phyloP scores from a whole-genome alignment of 2,329 filamentous ascomycete species.

The Aspergillus vadensis region DNA sequence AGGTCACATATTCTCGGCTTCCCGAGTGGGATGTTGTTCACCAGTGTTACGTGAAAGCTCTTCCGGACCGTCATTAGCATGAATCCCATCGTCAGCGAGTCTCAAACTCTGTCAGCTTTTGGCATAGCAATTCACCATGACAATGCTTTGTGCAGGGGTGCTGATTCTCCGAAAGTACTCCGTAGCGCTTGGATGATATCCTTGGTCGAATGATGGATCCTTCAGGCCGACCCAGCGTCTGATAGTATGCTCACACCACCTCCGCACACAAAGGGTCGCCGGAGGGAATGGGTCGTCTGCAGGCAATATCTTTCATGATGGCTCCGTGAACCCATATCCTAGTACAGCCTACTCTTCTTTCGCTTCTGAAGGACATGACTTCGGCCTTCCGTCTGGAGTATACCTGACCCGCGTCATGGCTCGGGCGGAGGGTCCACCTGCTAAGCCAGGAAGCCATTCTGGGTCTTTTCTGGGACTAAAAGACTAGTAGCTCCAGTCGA shows the following conservation, averaged over 20 bases:
- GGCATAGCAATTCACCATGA: neutral
- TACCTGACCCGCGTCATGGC: neutral
- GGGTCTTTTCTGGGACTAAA: neutral
- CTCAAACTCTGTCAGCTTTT: neutral
- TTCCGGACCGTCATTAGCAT: neutral
- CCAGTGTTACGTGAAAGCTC: neutral
- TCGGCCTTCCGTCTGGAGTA: neutral
- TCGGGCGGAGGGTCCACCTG: neutral
- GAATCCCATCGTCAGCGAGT: neutral
- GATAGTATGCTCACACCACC: neutral
- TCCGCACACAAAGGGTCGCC: neutral
- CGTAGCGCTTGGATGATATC: neutral
- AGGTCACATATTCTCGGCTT: slow-evolving; percentile 12
- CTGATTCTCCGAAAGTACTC: slow-evolving; percentile 2
- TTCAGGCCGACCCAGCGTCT: neutral
- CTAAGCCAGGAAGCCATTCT: neutral
- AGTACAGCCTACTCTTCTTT: neutral
- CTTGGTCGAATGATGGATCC: slow-evolving; percentile 3
- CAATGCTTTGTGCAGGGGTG: neutral
- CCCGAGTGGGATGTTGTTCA: slow-evolving; percentile 11
- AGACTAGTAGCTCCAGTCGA: neutral
- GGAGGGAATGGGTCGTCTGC: neutral
- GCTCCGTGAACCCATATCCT: neutral
- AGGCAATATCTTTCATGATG: neutral
- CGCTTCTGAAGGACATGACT: neutral